Evolutionary conservation across 176 grass and related monocot genomes (phyloP).

Genomic region (Rhipidocladum racemiflorum): DNA sequence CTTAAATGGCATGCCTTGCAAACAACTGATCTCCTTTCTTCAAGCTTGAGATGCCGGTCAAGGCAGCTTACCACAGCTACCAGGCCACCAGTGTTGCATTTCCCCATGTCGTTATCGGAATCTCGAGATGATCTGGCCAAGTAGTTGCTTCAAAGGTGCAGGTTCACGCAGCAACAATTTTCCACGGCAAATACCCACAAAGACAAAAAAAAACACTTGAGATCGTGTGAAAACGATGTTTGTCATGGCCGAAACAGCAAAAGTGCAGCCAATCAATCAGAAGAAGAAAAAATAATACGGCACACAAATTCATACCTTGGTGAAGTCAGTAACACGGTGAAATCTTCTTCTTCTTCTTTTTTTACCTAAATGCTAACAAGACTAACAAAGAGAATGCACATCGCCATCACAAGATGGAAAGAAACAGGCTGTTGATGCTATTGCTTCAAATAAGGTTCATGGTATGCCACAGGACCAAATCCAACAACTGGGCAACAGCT

Average conservation of each 20-base stretch:
- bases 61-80: conserved; percentile 38
- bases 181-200: not conserved
- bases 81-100: not conserved
- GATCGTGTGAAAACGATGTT: not conserved
- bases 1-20: conserved; percentile 73
- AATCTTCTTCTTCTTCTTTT: not conserved
- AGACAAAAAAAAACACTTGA: not conserved
- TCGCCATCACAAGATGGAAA: conserved; percentile 16
- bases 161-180: not conserved
- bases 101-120: conserved; percentile 36
- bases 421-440: conserved; percentile 22
- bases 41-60: conserved; percentile 39
- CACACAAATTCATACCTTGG: not conserved
- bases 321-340: not conserved
- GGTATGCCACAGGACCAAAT: not conserved
- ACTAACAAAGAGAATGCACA: not conserved
- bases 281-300: not conserved
- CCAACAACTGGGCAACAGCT: conserved; percentile 1
- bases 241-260: not conserved
- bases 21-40: conserved; percentile 65
- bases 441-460: conserved; percentile 36
- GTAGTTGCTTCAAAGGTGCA: conserved; percentile 31
- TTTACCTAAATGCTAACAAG: not conserved
- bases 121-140: conserved; percentile 20
- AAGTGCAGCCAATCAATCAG: not conserved